These are phyloP conservation scores for Saccharomyces hybrid DNA, from an alignment of 1,139 yeast species.

Conservation along the genomic window DNA sequence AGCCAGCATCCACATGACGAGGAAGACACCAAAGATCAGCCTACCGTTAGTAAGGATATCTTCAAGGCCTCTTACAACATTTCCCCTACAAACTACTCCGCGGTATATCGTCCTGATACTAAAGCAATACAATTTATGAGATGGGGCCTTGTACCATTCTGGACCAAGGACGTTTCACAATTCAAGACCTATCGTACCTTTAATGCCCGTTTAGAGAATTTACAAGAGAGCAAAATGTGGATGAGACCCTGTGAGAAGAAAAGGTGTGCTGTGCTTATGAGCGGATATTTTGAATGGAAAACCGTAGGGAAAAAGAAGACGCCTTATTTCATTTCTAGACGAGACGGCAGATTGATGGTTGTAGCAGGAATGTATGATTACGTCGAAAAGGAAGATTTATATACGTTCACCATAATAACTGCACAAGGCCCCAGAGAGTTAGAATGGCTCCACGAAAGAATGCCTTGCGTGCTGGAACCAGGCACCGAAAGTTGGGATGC, in stretches of 20 bases:
- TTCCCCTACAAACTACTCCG: conserved; percentile 44
- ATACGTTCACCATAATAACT: conserved; percentile 67
- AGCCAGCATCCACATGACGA: neutral
- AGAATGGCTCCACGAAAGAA: conserved; percentile 66
- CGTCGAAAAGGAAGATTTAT: conserved; percentile 30
- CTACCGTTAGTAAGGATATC: neutral
- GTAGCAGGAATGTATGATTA: conserved; percentile 60
- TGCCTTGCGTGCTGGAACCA: conserved; percentile 65
- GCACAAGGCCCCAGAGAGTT: conserved; percentile 56
- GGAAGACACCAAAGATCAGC: neutral
- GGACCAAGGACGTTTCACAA: conserved; percentile 37
- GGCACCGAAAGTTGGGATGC: conserved; percentile 46
- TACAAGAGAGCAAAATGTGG: conserved; percentile 48
- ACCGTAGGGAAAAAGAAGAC: conserved; percentile 35
- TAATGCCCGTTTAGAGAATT: conserved; percentile 58
- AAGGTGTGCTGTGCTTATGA: conserved; percentile 65
- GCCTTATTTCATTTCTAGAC: conserved; percentile 62
- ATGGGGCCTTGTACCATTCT: conserved; percentile 56
- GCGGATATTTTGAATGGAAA: conserved; percentile 84
- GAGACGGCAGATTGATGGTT: conserved; percentile 46
- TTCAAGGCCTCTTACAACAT: conserved; percentile 37
- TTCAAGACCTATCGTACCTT: conserved; percentile 40
- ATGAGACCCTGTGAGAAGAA: conserved; percentile 22
- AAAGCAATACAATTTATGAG: conserved; percentile 39
- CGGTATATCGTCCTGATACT: conserved; percentile 35